These are phyloP conservation scores for Myrmaecium sp. DNA, from an alignment of 2,329 filamentous ascomycete genomes.

Conservation along the genomic window DNA sequence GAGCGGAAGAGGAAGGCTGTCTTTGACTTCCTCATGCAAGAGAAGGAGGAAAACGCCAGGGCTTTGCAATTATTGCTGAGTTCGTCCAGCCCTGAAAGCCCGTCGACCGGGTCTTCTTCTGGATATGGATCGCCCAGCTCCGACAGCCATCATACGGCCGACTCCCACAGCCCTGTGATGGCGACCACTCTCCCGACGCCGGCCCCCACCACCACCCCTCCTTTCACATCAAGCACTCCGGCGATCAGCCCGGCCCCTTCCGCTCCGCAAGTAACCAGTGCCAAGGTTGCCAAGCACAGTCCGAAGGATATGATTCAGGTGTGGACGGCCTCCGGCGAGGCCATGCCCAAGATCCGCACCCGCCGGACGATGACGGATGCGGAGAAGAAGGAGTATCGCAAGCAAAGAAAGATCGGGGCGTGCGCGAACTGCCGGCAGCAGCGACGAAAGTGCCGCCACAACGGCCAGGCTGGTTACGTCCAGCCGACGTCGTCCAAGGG, in stretches of 20 bases:
- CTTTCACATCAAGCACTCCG: slow-evolving; percentile 1
- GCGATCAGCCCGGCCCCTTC: not conserved
- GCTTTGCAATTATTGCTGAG: slow-evolving; percentile 1
- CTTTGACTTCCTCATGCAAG: slow-evolving; percentile 5
- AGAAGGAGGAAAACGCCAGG: slow-evolving; percentile 4
- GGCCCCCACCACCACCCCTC: not conserved
- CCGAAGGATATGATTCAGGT: slow-evolving; percentile 6
- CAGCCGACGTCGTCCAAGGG: too few relatives aligned
- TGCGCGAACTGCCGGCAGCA: slow-evolving; percentile 4
- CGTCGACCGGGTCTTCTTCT: not conserved
- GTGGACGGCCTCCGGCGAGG: slow-evolving; percentile 3
- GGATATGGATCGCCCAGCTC: not conserved
- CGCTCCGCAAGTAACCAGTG: not conserved
- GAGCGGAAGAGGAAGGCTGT: slow-evolving; percentile 6
- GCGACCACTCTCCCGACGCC: slow-evolving; percentile 2
- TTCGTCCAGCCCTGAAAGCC: not conserved
- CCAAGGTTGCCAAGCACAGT: slow-evolving; percentile 2
- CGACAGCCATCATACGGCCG: not conserved
- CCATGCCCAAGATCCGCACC: slow-evolving; percentile 5
- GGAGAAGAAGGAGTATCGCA: slow-evolving; percentile 6
- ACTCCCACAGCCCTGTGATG: not conserved
- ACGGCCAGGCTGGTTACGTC: too few relatives aligned
- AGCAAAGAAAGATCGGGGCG: slow-evolving; percentile 5
- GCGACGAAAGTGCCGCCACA: slow-evolving; percentile 5
- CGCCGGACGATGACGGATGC: slow-evolving; percentile 5